phyloP scores from a whole-genome alignment of 495 filamentous ascomycete species.

The Lasiosphaeria miniovina region DNA sequence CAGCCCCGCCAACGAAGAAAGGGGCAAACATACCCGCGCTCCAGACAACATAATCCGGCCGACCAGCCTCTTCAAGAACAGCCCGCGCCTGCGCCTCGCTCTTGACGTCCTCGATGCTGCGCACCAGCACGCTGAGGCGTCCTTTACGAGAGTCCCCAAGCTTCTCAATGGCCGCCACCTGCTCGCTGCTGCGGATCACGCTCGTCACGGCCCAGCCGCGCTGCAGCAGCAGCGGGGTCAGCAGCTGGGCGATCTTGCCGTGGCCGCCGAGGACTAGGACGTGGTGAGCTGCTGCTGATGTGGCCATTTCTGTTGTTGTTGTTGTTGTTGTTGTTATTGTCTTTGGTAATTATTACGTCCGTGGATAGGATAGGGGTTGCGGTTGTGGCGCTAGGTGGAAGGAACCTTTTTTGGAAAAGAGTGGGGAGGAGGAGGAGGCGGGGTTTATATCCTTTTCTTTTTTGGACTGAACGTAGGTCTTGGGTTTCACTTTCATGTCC shows the following conservation, averaged over 20 bases:
- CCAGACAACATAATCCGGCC: conserved; percentile 73
- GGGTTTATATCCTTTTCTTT: too few relatives aligned
- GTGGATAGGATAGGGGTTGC: too few relatives aligned
- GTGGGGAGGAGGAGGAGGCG: too few relatives aligned
- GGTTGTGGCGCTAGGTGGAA: too few relatives aligned
- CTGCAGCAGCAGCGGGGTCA: conserved; percentile 72
- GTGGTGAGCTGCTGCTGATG: conserved; percentile 28
- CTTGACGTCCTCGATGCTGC: conserved; percentile 68
- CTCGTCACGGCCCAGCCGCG: conserved; percentile 73
- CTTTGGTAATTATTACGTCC: too few relatives aligned
- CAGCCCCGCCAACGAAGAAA: too few relatives aligned
- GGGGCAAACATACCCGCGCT: conserved; percentile 57
- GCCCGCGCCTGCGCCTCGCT: conserved; percentile 57
- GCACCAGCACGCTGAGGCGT: conserved; percentile 55
- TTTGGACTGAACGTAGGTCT: too few relatives aligned
- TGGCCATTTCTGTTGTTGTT: conserved; percentile 38
- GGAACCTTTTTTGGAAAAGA: too few relatives aligned
- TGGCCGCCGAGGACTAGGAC: conserved; percentile 78
- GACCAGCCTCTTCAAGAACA: conserved; percentile 54
- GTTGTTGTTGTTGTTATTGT: conserved; percentile 13
- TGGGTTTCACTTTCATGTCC: too few relatives aligned
- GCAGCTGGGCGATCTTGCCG: conserved; percentile 72
- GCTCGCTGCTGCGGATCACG: conserved; percentile 68
- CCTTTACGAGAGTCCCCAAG: conserved; percentile 45
- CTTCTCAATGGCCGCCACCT: conserved; percentile 59